Base-by-base conservation (phyloP, 140 eudicot genomes). In the Erigeron philadelphicus region DNA sequence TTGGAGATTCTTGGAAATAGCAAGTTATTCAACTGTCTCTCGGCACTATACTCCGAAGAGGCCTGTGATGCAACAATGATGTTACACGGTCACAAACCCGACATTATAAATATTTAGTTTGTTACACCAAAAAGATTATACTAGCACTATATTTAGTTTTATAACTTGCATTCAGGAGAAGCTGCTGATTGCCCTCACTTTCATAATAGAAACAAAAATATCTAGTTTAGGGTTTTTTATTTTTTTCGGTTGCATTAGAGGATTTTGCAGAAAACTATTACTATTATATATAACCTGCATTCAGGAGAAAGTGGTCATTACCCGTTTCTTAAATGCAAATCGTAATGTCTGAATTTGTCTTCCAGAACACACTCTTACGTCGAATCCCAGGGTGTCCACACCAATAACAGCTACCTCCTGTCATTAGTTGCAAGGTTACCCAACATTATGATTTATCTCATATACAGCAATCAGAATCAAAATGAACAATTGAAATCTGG, bases 381-480 rank as follows among this genome's bases (percentile, higher is more conserved):
- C 98, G 42, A 93, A 84, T 52, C 98, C 98, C 65, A 86, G 93
- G 81, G 84, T 84, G 83, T 93, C 98, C 53, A 93, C 87, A 38
- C 96, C 96, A 53, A 89, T 83, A 63, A 93, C 85, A 75, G 94
- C 88, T 74, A 82, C 95, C 80, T 93, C 98, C 98, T 93, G 87
- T 67, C 83, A 80, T 66, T 40, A 72, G 42, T 62, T 71, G 46
- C 72, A 67, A 45, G 5, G 25, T 46, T 68, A 68, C 56, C 61
- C 63, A 46, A 31, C 64, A 62, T 72, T 64, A 45, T 1, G 8
- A 25, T 12, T 38, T 38, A 58, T 15, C 46, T 44, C 40, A 9
- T 10, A 60, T 63, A 58, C 35, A 65, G 59, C 46, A 73, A 64
- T 48, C 44, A 42, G 11, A 63, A 52, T 18, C 3, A 18, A 56